Evolutionary conservation across 176 grass and related monocot species (phyloP).

Genomic region (Hyparrhenia diplandra): DNA sequence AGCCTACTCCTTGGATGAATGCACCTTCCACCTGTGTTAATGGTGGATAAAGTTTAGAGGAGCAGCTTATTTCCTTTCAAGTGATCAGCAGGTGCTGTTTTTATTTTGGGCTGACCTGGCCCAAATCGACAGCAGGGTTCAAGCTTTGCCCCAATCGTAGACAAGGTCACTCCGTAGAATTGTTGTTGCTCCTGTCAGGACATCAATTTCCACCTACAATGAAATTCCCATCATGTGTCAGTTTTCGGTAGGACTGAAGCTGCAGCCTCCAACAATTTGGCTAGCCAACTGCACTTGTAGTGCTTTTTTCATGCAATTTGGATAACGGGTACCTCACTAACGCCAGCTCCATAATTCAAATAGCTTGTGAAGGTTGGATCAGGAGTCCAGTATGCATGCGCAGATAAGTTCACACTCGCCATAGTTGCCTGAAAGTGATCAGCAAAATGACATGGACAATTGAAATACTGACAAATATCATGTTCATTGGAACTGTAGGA

Average conservation of each 20-base stretch:
- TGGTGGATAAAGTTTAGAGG: not conserved
- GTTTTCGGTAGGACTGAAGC: not conserved
- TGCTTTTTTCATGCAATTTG: not conserved
- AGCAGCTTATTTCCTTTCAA: not conserved
- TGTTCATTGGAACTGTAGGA: not conserved
- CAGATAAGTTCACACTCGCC: slow-evolving; percentile 59
- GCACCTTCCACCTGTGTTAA: slow-evolving; percentile 53
- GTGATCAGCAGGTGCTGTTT: not conserved
- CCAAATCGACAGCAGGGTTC: slow-evolving; percentile 79
- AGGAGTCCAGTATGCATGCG: slow-evolving; percentile 56
- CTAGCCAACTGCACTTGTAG: not conserved
- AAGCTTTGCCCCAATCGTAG: slow-evolving; percentile 88
- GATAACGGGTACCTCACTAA: slow-evolving; percentile 55
- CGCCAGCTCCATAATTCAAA: slow-evolving; percentile 73
- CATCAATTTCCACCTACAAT: slow-evolving; percentile 69
- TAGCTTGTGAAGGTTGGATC: slow-evolving; percentile 38
- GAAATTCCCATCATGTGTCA: not conserved
- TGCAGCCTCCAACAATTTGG: not conserved
- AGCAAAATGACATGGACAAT: not conserved
- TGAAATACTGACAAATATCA: not conserved
- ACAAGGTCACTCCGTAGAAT: slow-evolving; percentile 66
- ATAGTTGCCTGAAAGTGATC: slow-evolving; percentile 39
- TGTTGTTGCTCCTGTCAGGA: slow-evolving; percentile 68
- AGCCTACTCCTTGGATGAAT: slow-evolving; percentile 79
- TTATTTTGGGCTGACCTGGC: slow-evolving; percentile 46